Percentiles rank a stretch among this genome's conserved stretches.
Conservation (phyloP, 208 protist genomes). For the Herpetomonas tarakana region DNA sequence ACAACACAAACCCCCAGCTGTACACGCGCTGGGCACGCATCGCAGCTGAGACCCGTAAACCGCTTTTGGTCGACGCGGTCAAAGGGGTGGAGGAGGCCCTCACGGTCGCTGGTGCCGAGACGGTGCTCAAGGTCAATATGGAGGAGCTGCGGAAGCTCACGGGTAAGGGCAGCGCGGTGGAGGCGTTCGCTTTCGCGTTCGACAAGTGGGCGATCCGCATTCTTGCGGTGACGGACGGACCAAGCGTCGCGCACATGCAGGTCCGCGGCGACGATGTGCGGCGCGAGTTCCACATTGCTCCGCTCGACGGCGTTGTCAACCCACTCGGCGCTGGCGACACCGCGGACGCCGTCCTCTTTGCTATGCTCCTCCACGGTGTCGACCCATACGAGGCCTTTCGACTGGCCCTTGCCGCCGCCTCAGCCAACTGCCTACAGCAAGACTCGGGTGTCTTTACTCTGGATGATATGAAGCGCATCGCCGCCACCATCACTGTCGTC, state of each 20-base stretch:
- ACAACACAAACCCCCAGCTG: slow-evolving; percentile 5
- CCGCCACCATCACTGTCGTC: slow-evolving; percentile 51
- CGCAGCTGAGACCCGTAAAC: slow-evolving; percentile 17
- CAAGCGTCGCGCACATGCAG: slow-evolving; percentile 18
- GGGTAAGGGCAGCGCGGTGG: slow-evolving; percentile 9
- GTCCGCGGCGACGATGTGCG: slow-evolving; percentile 9
- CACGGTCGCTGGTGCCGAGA: slow-evolving; percentile 16
- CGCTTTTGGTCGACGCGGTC: slow-evolving; percentile 31
- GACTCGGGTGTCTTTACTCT: slow-evolving; percentile 19
- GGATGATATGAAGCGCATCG: slow-evolving; percentile 55
- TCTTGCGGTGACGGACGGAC: slow-evolving; percentile 31
- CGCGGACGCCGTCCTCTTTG: slow-evolving; percentile 30
- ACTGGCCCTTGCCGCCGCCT: slow-evolving; percentile 22
- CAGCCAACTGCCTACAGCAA: slow-evolving; percentile 34
- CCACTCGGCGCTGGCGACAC: slow-evolving; percentile 37
- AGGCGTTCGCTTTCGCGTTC: slow-evolving; percentile 26
- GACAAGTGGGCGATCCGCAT: slow-evolving; percentile 21
- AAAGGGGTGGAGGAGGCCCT: slow-evolving; percentile 28
- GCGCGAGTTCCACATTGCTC: slow-evolving; percentile 10
- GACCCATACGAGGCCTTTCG: slow-evolving; percentile 22
- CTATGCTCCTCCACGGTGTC: slow-evolving; percentile 17
- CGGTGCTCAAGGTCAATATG: slow-evolving; percentile 35
- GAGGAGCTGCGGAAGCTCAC: slow-evolving; percentile 25
- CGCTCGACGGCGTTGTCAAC: slow-evolving; percentile 25
- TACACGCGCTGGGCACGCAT: slow-evolving; percentile 31